Conservation (phyloP, 2,329 filamentous ascomycete genomes). For the Ophiostoma himal-ulmi region DNA sequence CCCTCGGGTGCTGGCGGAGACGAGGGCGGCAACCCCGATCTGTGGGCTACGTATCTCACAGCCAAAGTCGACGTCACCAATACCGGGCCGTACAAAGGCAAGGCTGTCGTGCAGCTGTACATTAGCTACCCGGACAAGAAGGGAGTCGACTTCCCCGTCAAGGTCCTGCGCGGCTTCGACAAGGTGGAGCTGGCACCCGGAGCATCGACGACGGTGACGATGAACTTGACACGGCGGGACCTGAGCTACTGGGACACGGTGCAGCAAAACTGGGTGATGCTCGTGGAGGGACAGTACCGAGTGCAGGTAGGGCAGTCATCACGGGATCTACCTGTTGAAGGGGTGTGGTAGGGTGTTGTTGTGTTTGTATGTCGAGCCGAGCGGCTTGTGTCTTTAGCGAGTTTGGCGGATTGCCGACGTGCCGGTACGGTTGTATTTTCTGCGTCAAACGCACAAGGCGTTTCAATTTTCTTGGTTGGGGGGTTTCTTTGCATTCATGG, state of each 20-base stretch:
- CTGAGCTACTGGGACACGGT: constrained; percentile 49
- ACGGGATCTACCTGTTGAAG: constrained; percentile 23
- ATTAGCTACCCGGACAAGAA: constrained; percentile 36
- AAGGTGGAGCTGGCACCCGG: constrained; percentile 55
- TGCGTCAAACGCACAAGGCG: too few relatives aligned
- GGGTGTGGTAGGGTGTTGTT: constrained; percentile 22
- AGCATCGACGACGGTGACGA: constrained; percentile 38
- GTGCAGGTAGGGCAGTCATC: constrained; percentile 28
- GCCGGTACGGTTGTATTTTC: too few relatives aligned
- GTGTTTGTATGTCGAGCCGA: too few relatives aligned
- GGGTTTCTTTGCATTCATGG: too few relatives aligned
- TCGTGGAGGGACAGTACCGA: constrained; percentile 26
- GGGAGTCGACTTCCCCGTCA: constrained; percentile 33
- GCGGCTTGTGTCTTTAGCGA: too few relatives aligned
- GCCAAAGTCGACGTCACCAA: constrained; percentile 51
- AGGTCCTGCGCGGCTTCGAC: constrained; percentile 66
- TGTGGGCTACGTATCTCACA: constrained; percentile 52
- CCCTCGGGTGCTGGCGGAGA: constrained; percentile 63
- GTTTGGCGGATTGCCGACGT: too few relatives aligned
- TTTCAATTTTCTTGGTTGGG: too few relatives aligned
- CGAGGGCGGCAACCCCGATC: constrained; percentile 60
- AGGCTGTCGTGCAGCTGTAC: constrained; percentile 46
- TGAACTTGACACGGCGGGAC: constrained; percentile 47
- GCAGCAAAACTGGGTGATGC: constrained; percentile 44
- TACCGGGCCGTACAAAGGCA: constrained; percentile 40